Conservation (phyloP, 2,329 filamentous ascomycete species). For the Venturia pyrina region DNA sequence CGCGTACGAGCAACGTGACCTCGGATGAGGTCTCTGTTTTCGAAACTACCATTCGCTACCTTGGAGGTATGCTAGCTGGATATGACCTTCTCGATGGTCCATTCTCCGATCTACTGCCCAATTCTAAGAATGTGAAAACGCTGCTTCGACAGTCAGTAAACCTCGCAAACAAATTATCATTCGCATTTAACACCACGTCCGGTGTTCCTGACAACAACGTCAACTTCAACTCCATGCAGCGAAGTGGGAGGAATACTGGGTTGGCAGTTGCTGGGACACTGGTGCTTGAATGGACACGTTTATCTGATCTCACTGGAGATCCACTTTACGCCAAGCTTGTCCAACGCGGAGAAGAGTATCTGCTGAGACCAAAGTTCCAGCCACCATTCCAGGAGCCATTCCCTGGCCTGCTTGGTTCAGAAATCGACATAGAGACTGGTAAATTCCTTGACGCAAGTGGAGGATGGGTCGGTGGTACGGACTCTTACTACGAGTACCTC, state of each 20-base stretch:
- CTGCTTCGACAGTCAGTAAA: conserved; percentile 58
- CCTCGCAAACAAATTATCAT: conserved; percentile 63
- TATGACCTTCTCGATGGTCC: conserved; percentile 66
- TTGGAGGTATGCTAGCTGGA: conserved; percentile 68
- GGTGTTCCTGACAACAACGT: conserved; percentile 66
- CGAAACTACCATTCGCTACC: conserved; percentile 82
- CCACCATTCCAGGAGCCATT: conserved; percentile 58
- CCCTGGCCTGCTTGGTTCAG: conserved; percentile 63
- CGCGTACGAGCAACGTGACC: conserved; percentile 37
- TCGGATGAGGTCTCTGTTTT: conserved; percentile 60
- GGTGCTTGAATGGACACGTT: conserved; percentile 72
- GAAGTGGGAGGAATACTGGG: conserved; percentile 42
- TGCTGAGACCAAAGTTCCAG: conserved; percentile 48
- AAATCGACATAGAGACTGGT: conserved; percentile 55
- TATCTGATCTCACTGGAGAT: conserved; percentile 66
- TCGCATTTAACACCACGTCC: conserved; percentile 66
- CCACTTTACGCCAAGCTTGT: conserved; percentile 54
- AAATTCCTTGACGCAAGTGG: conserved; percentile 56
- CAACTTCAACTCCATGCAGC: conserved; percentile 33
- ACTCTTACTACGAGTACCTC: conserved; percentile 82
- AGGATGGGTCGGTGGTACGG: conserved; percentile 67
- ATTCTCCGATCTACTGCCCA: conserved; percentile 30
- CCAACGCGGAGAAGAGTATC: conserved; percentile 58
- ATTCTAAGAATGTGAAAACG: conserved; percentile 38
- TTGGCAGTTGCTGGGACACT: conserved; percentile 69